Conservation (phyloP, 2,329 filamentous ascomycete species). For the Whalleya microplaca region DNA sequence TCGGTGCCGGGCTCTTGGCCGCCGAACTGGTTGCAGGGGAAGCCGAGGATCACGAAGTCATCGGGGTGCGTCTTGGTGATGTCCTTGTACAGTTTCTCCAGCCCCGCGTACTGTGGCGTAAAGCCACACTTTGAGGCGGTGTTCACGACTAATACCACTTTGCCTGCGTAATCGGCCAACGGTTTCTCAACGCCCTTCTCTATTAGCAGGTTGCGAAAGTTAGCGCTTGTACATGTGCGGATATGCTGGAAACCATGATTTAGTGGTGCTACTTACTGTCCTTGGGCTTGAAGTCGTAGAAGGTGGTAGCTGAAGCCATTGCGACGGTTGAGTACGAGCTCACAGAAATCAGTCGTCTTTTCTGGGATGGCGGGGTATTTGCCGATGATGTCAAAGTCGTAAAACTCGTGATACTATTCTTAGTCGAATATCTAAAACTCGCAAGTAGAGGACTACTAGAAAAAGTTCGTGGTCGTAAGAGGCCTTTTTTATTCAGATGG, state of each 20-base stretch:
- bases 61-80: conserved; percentile 70
- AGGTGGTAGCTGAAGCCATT: conserved; percentile 71
- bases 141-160: conserved; percentile 96
- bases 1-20: conserved; percentile 83
- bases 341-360: neutral
- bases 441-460: conserved; percentile 21
- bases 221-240: conserved; percentile 8
- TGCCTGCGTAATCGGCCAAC: conserved; percentile 77
- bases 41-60: conserved; percentile 86
- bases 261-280: conserved; percentile 64
- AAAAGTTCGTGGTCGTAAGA: conserved; percentile 11
- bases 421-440: conserved; percentile 28
- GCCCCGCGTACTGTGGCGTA: conserved; percentile 90
- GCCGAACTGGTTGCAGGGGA: conserved; percentile 98
- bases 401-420: conserved; percentile 21
- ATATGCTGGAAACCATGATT: neutral
- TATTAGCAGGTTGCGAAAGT: conserved; percentile 40
- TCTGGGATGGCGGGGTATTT: conserved; percentile 8
- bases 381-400: conserved; percentile 16
- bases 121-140: conserved; percentile 99
- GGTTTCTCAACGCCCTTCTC: conserved; percentile 75
- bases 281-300: conserved; percentile 84
- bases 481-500: neutral
- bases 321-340: conserved; percentile 31
- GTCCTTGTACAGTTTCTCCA: conserved; percentile 87